Percentiles rank a stretch among this genome's conserved stretches.
Conservation (phyloP, 495 filamentous ascomycete species). For the Annulohypoxylon stygium region DNA sequence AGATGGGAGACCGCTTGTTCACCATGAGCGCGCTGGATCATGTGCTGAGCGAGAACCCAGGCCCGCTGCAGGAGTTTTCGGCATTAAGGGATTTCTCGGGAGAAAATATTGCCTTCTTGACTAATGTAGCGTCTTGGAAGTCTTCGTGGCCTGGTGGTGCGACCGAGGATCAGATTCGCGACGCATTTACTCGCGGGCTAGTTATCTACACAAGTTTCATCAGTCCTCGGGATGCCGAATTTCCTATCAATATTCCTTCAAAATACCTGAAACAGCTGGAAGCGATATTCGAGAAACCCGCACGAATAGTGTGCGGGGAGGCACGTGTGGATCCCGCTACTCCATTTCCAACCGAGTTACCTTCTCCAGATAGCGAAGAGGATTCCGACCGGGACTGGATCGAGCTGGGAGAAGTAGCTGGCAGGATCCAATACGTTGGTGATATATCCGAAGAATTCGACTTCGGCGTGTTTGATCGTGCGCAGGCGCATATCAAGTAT, state of each 20-base stretch:
- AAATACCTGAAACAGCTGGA: conserved; percentile 63
- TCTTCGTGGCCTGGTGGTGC: conserved; percentile 44
- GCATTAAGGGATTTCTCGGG: conserved; percentile 71
- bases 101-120: conserved; percentile 73
- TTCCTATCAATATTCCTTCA: conserved; percentile 69
- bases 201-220: conserved; percentile 68
- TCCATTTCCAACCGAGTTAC: conserved; percentile 31
- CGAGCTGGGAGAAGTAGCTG: conserved; percentile 35
- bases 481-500: conserved; percentile 74
- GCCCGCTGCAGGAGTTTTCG: conserved; percentile 66
- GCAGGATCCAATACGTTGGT: conserved; percentile 43
- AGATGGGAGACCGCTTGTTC: conserved; percentile 54
- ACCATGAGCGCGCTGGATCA: conserved; percentile 69
- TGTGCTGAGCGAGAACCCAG: conserved; percentile 63
- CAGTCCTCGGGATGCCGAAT: conserved; percentile 64
- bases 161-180: conserved; percentile 46
- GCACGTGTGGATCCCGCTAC: conserved; percentile 38
- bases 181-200: conserved; percentile 63
- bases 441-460: conserved; percentile 66
- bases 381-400: conserved; percentile 32
- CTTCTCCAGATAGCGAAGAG: conserved; percentile 10
- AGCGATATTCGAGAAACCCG: conserved; percentile 61
- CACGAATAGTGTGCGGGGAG: conserved; percentile 44
- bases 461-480: conserved; percentile 67
- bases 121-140: conserved; percentile 66